Base-by-base conservation (phyloP, 1,284 basidiomycete genomes). In the Earliella scabrosa region DNA sequence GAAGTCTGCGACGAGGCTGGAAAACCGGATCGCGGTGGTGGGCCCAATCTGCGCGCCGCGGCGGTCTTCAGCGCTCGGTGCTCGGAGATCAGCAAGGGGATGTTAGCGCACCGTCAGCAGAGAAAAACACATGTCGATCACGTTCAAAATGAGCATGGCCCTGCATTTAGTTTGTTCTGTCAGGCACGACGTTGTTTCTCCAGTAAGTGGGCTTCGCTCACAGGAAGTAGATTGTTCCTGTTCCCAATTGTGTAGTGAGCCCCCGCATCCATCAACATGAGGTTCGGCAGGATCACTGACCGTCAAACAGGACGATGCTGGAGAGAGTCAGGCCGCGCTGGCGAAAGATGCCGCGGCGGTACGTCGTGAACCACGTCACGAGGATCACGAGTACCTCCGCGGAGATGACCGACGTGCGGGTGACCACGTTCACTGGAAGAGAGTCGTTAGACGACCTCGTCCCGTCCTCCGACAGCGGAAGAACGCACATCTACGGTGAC, bases 1-100 rank as follows among this genome's bases (percentile, higher is more conserved):
- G 50, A 52, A 52, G 2, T 36, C 18, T 16, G 43, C 45, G 2
- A 52, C 43, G 43, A 45, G 44, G 34, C 50, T 52, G 36, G 41
- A 52, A 5, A n/a, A 26, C 24, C 6, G 23, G 13, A n/a, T 24
- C 13, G 13, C 23, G 13, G 23, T 44, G 36, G 7, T 27, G 18
- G 23, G 23, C 18, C 43, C 43, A 24, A 52, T 24, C 50, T 45
- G 39, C 14, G 29, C 3, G n/a, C n/a, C n/a, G n/a, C n/a, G n/a
- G n/a, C n/a, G n/a, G n/a, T n/a, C n/a, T n/a, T n/a, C n/a, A n/a
- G n/a, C n/a, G n/a, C n/a, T n/a, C n/a, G n/a, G 18, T 10, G 27
- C 7, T 50, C 38, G 27, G 39, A 26, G 6, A n/a, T 36, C 9
- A 1, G 20, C n/a, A n/a, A n/a, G n/a, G n/a, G n/a, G 20, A 11